Evolutionary conservation across 2,329 filamentous ascomycete species (phyloP), one percentile per base, ranked within the genome.

Genomic region (Cercospora nicotianae): DNA sequence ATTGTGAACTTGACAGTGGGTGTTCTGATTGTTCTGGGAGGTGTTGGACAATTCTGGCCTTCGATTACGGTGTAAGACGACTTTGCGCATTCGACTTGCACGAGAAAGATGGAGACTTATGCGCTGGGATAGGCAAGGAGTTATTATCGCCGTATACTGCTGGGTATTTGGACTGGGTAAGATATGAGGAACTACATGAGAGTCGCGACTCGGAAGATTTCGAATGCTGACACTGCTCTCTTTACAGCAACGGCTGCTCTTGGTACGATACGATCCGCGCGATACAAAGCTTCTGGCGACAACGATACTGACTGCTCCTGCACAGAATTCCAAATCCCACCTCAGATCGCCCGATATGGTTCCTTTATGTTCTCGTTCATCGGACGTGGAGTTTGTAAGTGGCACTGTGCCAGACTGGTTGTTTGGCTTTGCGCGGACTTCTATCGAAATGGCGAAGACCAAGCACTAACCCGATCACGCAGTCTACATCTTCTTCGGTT

Each of bases 351-450:
- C 67, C 90, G 93, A 82, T 97, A 98, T 84, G 94, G 93, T 64
- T 96, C 93, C 10, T 99, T 99, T 85, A 90, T 98, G 81, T 98
- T 98, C 85, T 96, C 92, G 67, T 98, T 99, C 86, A 83, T 98
- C 74, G 95, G 95, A 70, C 93, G 95, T 78, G 95, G 95, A 81
- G 86, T 93, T 79, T 98, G 94, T 97, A 88, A 83, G 93, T 16
- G 45, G 3, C 63, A 30, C 13, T 10, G 9, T 13, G 26, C 6
- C 8, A 4, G 3, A 20, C 5, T 4, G 28, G 1, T 33, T 16
- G 7, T 28, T 10, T 20, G 13, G 53, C 20, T 13, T 6, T 33
- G 28, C 53, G 53, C 53, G 1, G 26, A 1, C 0, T 10, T 5
- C 53, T 31, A 13, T n/a, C 16, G n/a, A 10, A 18, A 5, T 2